Evolutionary conservation across 179 eudicot genomes (phyloP).

Genomic region (Silene noctiflora): DNA sequence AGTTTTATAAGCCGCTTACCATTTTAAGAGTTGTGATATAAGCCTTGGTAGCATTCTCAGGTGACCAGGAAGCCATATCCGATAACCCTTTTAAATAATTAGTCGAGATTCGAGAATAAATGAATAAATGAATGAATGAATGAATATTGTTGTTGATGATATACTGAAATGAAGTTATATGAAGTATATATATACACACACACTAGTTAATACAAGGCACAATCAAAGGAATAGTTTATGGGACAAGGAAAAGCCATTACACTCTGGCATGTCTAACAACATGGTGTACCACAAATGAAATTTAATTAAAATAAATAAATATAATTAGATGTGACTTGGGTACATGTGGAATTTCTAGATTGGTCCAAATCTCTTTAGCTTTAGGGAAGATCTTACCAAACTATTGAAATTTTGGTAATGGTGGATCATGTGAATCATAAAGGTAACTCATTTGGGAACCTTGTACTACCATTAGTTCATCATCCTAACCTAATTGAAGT

Average conservation of each 20-base stretch:
- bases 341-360: slow-evolving; percentile 23
- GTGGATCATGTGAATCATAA: slow-evolving; percentile 12
- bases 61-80: slow-evolving; percentile 38
- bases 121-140: too few relatives aligned
- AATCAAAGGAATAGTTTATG: slow-evolving; percentile 13
- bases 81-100: not conserved
- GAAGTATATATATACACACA: slow-evolving; percentile 19
- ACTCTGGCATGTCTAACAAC: slow-evolving; percentile 32
- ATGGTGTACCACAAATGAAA: slow-evolving; percentile 17
- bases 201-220: not conserved
- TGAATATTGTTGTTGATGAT: not conserved
- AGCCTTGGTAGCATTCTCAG: slow-evolving; percentile 41
- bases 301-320: not conserved
- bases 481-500: not conserved
- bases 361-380: slow-evolving; percentile 23
- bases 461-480: not conserved
- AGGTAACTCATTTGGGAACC: slow-evolving; percentile 1
- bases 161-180: slow-evolving; percentile 3
- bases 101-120: not conserved
- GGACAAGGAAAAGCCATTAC: slow-evolving; percentile 27
- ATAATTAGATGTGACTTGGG: slow-evolving; percentile 4
- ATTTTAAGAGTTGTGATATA: slow-evolving; percentile 34
- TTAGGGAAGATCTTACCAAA: slow-evolving; percentile 31
- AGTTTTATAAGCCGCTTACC: slow-evolving; percentile 19
- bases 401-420: slow-evolving; percentile 12